Evolutionary conservation across 2,329 filamentous ascomycete species (phyloP), one percentile per base, ranked within the genome.

Genomic region (Periconia sp.): DNA sequence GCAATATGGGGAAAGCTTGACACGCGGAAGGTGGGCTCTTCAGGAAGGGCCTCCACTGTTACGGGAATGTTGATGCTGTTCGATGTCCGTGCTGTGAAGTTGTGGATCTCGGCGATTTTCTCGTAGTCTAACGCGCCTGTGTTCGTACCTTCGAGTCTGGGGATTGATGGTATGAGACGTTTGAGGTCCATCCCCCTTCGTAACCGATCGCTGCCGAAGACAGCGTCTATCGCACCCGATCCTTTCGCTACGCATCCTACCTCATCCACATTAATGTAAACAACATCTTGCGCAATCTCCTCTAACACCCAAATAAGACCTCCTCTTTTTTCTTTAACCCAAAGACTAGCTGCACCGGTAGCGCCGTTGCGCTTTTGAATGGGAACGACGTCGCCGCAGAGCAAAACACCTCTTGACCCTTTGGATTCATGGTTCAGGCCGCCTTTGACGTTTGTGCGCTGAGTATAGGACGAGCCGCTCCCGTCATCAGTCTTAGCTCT

Each of bases 1-100:
- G 94, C 94, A 71, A 99, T 96, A 65, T 99, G 92, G 12, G 94
- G 94, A 54, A 96, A 95, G 64, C 91, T 96, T 12, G 92, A 96
- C 30, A 99, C 82, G 37, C 89, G 85, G 52, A 99, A 80, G 53
- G 89, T 85, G 13, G 83, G 80, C 55, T 85, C 78, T 29, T 82
- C 84, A 23, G 83, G 80, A 3, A 89, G 75, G 61, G 88, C 86
- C 46, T 91, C 85, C 36, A 99, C 80, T 0, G 87, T 88, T 43
- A 90, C 86, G 1, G 94, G 94, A 44, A 96, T 89, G 64, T 88
- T 92, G 63, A 91, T 83, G 40, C 83, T 84, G 46, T 85, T 85
- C 24, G 81, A 81, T 40, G 91, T 92, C 40, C 85, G 84, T 43
- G 91, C 92, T 5, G 94, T 95, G 69, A 95, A 96, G 65, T 90